A percentile compares a stretch with the other conserved stretches of the same genome.
Evolutionary conservation across 83 land plant species (phyloP).

Genomic region (Thuja plicata): DNA sequence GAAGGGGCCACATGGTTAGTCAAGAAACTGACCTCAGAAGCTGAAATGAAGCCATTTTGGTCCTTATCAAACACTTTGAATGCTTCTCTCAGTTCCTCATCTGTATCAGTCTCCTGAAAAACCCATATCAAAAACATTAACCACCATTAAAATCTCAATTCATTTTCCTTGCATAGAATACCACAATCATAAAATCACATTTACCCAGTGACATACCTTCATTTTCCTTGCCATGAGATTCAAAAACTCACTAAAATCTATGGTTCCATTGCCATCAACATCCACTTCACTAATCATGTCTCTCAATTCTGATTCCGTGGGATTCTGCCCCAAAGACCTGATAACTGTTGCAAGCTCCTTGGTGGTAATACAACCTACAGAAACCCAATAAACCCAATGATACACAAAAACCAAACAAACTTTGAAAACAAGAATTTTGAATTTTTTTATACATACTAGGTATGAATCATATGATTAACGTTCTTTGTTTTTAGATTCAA

Average conservation of each 20-base stretch:
- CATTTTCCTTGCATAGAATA: not conserved
- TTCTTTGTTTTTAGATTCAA: no score
- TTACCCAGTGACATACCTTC: not conserved
- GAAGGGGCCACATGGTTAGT: not conserved
- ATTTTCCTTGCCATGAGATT: constrained; percentile 16
- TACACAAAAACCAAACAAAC: not conserved
- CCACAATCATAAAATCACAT: not conserved
- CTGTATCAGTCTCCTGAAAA: constrained; percentile 39
- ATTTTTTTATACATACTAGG: no score
- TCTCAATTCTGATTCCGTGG: constrained; percentile 8
- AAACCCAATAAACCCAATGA: not conserved
- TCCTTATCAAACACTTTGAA: constrained; percentile 60
- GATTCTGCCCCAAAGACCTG: constrained; percentile 10
- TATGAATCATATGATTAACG: no score
- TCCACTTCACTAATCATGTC: constrained; percentile 16
- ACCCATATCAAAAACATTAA: not conserved
- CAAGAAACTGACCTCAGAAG: constrained; percentile 34
- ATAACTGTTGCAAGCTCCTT: constrained; percentile 14
- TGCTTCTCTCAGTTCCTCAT: constrained; percentile 49
- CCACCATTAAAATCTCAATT: no score
- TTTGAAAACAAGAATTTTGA: not conserved
- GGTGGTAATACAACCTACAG: constrained; percentile 9
- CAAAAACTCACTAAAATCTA: constrained; percentile 13
- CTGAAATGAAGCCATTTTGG: constrained; percentile 47
- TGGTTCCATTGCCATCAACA: constrained; percentile 17